phyloP scores from a whole-genome alignment of 2,329 filamentous ascomycete genomes.

The Rosellinia necatrix region DNA sequence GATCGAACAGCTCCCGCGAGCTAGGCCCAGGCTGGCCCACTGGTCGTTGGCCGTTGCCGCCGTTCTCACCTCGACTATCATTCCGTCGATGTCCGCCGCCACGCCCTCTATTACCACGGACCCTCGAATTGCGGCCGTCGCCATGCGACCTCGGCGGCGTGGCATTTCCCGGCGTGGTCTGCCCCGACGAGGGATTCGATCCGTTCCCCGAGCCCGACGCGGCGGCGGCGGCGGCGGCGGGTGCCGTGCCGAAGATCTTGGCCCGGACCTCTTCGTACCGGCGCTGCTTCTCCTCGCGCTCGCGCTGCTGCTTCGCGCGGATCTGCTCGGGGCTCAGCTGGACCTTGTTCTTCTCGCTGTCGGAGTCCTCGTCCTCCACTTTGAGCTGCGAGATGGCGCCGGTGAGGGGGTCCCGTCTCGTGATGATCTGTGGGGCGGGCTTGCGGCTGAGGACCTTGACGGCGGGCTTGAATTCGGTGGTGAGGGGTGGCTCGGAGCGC shows the following conservation, averaged over 20 bases:
- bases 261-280: conserved; percentile 88
- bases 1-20: conserved; percentile 75
- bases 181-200: conserved; percentile 55
- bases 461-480: conserved; percentile 74
- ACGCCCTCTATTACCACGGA: conserved; percentile 50
- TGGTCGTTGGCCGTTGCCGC: conserved; percentile 35
- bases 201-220: conserved; percentile 25
- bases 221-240: conserved; percentile 31
- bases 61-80: conserved; percentile 32
- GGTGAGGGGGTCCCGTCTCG: conserved; percentile 60
- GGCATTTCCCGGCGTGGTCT: conserved; percentile 64
- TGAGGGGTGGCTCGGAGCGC: conserved; percentile 59
- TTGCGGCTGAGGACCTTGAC: conserved; percentile 87
- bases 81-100: conserved; percentile 42
- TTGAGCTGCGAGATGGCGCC: conserved; percentile 52
- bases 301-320: conserved; percentile 74
- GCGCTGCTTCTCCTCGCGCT: conserved; percentile 86
- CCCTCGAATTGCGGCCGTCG: conserved; percentile 55
- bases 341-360: conserved; percentile 64
- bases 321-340: conserved; percentile 77
- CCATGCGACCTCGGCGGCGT: conserved; percentile 58
- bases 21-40: conserved; percentile 41
- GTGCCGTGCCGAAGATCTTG: conserved; percentile 62
- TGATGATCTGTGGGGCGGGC: conserved; percentile 64
- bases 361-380: conserved; percentile 64